These are phyloP conservation scores for Teratosphaeria nubilosa DNA, from an alignment of 2,329 filamentous ascomycete species.

Conservation along the genomic window DNA sequence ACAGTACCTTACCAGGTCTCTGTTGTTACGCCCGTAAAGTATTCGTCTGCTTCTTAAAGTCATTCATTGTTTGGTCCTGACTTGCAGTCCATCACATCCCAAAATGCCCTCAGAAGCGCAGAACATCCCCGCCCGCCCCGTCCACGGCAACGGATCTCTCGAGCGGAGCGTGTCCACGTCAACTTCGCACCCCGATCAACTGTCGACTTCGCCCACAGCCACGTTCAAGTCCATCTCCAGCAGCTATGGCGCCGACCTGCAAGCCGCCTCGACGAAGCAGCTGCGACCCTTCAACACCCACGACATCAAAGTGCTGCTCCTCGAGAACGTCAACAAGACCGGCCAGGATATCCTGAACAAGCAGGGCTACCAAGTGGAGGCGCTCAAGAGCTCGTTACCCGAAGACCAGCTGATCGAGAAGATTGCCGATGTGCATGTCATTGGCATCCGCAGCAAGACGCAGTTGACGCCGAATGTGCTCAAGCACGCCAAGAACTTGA, in stretches of 20 bases:
- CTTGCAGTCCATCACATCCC: neutral
- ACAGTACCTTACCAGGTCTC: too few relatives aligned
- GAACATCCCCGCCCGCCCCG: slow-evolving; percentile 23
- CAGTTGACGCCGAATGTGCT: slow-evolving; percentile 82
- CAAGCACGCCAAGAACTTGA: slow-evolving; percentile 80
- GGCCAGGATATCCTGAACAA: slow-evolving; percentile 69
- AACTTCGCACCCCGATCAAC: slow-evolving; percentile 38
- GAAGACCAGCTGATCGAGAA: slow-evolving; percentile 95
- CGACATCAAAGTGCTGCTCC: slow-evolving; percentile 89
- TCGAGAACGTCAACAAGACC: slow-evolving; percentile 93
- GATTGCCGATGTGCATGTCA: slow-evolving; percentile 94
- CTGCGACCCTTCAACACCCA: slow-evolving; percentile 92
- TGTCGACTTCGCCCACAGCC: slow-evolving; percentile 65
- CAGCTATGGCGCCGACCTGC: slow-evolving; percentile 31
- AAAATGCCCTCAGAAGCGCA: slow-evolving; percentile 24
- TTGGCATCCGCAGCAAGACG: slow-evolving; percentile 96
- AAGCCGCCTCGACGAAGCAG: slow-evolving; percentile 51
- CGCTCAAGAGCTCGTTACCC: slow-evolving; percentile 75
- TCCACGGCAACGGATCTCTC: slow-evolving; percentile 13
- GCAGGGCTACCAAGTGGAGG: slow-evolving; percentile 95
- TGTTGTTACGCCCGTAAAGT: neutral
- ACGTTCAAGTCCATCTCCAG: slow-evolving; percentile 64
- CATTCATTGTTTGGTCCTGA: neutral
- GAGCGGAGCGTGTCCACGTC: slow-evolving; percentile 23
- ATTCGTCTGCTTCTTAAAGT: neutral